Conservation (phyloP, 441 rosid species). For the Flueggea neowawraea region DNA sequence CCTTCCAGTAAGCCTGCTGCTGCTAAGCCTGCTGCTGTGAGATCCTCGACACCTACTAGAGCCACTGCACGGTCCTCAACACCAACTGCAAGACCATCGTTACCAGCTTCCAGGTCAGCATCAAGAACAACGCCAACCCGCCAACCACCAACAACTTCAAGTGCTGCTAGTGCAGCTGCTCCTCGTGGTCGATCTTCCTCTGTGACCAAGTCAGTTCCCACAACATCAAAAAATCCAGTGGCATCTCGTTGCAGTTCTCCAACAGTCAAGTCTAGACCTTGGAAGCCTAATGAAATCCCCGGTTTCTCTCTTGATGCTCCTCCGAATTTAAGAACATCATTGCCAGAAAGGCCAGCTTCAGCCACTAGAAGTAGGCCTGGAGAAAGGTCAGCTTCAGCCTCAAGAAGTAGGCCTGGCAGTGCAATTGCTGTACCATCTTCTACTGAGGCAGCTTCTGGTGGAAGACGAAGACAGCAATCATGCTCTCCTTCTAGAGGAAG, state of each 20-base stretch:
- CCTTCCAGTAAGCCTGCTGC: slow-evolving; percentile 21
- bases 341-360: slow-evolving; percentile 60
- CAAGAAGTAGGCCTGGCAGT: slow-evolving; percentile 55
- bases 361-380: slow-evolving; percentile 49
- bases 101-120: slow-evolving; percentile 29
- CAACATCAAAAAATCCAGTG: slow-evolving; percentile 27
- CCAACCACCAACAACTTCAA: slow-evolving; percentile 27
- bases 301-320: slow-evolving; percentile 53
- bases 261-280: slow-evolving; percentile 45
- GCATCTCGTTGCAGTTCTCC: slow-evolving; percentile 50
- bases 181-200: slow-evolving; percentile 46
- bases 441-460: slow-evolving; percentile 32
- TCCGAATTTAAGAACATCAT: slow-evolving; percentile 45
- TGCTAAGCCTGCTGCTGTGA: slow-evolving; percentile 16
- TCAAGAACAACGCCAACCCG: slow-evolving; percentile 44
- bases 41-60: slow-evolving; percentile 52
- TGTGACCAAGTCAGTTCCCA: slow-evolving; percentile 41
- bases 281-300: slow-evolving; percentile 50
- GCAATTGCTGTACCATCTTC: slow-evolving; percentile 32
- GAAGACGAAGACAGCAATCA: slow-evolving; percentile 56
- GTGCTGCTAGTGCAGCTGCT: slow-evolving; percentile 32
- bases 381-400: slow-evolving; percentile 57
- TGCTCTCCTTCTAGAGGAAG: slow-evolving; percentile 64
- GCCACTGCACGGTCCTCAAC: slow-evolving; percentile 47
- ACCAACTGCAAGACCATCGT: slow-evolving; percentile 45